Evolutionary conservation across 352 stramenopile species (phyloP).

Genomic region (Phytophthora hybrid): DNA sequence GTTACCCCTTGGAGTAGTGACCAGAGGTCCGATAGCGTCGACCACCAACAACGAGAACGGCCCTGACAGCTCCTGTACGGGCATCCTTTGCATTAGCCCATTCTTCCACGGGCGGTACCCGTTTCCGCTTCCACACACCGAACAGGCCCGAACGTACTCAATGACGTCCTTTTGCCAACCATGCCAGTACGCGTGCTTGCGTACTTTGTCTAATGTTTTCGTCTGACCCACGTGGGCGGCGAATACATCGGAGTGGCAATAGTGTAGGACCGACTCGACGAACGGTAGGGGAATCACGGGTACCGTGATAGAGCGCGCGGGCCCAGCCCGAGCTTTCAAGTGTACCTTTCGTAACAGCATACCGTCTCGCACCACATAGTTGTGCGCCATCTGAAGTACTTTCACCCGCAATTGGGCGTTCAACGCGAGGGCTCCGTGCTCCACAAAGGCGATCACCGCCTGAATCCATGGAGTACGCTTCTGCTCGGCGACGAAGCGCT

Average conservation of each 20-base stretch:
- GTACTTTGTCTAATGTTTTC: slow-evolving; percentile 2
- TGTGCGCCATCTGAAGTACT: neutral
- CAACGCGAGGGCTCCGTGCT: neutral
- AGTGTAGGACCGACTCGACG: slow-evolving; percentile 18
- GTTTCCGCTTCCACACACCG: no score
- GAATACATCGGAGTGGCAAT: slow-evolving; percentile 16
- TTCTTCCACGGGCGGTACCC: no score
- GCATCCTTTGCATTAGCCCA: no score
- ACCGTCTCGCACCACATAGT: neutral
- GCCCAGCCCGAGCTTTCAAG: neutral
- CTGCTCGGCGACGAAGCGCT: neutral
- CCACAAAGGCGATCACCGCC: slow-evolving; percentile 3
- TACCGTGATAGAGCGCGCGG: neutral
- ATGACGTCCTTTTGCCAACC: neutral
- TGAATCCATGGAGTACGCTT: slow-evolving; percentile 7
- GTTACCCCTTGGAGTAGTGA: no score
- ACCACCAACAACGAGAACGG: no score
- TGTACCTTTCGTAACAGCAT: slow-evolving; percentile 3
- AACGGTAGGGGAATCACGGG: slow-evolving; percentile 8
- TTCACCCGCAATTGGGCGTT: neutral
- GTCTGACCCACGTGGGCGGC: slow-evolving; percentile 3
- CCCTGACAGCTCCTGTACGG: no score
- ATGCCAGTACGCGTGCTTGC: slow-evolving; percentile 3
- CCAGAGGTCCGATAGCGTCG: no score
- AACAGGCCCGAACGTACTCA: no score